These are phyloP conservation scores for Ophiocordyceps unilateralis DNA, from an alignment of 2,329 filamentous ascomycete genomes.

Conservation along the genomic window DNA sequence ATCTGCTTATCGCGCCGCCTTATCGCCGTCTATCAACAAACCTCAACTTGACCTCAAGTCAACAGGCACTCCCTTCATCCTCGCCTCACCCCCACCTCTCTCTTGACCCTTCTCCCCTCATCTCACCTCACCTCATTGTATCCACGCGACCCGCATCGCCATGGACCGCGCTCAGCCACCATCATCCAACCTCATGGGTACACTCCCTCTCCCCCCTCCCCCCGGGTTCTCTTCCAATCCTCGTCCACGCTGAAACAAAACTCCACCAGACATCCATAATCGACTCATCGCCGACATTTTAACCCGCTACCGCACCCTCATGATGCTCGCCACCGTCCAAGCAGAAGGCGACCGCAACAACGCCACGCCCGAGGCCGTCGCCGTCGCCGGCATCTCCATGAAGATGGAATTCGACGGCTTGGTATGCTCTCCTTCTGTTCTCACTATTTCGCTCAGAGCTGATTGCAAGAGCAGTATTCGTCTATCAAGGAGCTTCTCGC, in stretches of 20 bases:
- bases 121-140: neutral
- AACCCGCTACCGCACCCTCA: slow-evolving; percentile 24
- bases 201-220: neutral
- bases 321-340: slow-evolving; percentile 25
- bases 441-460: neutral
- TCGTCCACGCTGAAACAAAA: neutral
- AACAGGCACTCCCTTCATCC: no score
- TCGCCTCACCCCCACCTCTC: neutral
- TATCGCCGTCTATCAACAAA: no score
- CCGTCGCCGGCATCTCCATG: slow-evolving; percentile 25
- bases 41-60: no score
- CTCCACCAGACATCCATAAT: slow-evolving; percentile 21
- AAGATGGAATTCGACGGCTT: slow-evolving; percentile 27
- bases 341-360: slow-evolving; percentile 20
- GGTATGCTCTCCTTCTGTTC: slow-evolving; percentile 8
- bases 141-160: neutral
- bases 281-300: slow-evolving; percentile 27
- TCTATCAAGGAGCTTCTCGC: slow-evolving; percentile 27
- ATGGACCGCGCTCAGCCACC: slow-evolving; percentile 17
- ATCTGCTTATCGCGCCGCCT: no score
- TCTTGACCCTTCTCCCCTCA: no score
- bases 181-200: slow-evolving; percentile 20
- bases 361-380: slow-evolving; percentile 22
- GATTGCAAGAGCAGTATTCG: slow-evolving; percentile 13
- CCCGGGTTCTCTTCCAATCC: neutral